Percentiles rank a stretch among this genome's conserved stretches.
phyloP scores from a whole-genome alignment of 257 asterid genomes.

The Forsythia suspensa region DNA sequence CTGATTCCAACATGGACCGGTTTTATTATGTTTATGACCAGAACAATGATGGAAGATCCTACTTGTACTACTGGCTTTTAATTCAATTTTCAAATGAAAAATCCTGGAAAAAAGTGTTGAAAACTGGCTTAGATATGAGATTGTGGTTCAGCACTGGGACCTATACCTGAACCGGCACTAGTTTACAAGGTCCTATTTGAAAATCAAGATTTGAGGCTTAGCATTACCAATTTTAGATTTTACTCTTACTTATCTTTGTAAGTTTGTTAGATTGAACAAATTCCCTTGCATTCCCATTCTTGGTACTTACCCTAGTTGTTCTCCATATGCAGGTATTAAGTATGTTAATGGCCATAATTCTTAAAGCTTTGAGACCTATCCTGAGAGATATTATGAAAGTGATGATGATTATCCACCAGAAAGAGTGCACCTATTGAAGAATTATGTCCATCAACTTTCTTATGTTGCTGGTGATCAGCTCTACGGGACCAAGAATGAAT shows the following conservation, averaged over 20 bases:
- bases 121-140: not conserved
- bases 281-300: constrained; percentile 8
- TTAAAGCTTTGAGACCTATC: constrained; percentile 84
- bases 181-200: not conserved
- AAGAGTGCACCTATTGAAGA: constrained; percentile 82
- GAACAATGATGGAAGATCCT: not conserved
- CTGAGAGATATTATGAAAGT: constrained; percentile 81
- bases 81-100: not conserved
- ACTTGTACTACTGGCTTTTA: not conserved
- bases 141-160: not conserved
- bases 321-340: constrained; percentile 65
- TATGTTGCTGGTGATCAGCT: constrained; percentile 62
- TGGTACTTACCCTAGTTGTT: constrained; percentile 15
- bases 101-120: not conserved
- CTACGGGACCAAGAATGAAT: constrained; percentile 55
- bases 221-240: not conserved
- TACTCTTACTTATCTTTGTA: not conserved
- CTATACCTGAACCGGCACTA: not conserved
- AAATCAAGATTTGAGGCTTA: not conserved
- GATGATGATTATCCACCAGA: constrained; percentile 85
- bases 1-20: not conserved
- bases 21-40: not conserved
- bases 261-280: not conserved
- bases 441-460: constrained; percentile 66
- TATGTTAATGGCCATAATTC: constrained; percentile 72